A percentile compares a stretch with the other conserved stretches of the same genome.
These are phyloP conservation scores for Termitomyces sp. DNA, from an alignment of 768 basidiomycete genomes.

Conservation along the genomic window DNA sequence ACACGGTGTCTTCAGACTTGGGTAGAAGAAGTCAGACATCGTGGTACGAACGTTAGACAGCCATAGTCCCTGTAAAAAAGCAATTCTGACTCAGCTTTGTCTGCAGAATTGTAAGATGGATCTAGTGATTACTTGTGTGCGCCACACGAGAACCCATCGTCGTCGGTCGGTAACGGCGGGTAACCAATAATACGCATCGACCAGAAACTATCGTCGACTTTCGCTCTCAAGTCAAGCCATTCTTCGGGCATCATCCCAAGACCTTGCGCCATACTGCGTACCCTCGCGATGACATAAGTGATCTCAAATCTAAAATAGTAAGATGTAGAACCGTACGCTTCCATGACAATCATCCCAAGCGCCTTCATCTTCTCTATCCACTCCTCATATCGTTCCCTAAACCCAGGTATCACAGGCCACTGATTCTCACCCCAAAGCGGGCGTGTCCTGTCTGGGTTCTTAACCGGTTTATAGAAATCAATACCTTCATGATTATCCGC, in stretches of 20 bases:
- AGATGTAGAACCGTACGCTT: conserved; percentile 50
- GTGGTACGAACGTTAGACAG: conserved; percentile 66
- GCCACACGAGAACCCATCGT: conserved; percentile 86
- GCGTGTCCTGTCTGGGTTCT: conserved; percentile 63
- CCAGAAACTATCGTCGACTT: conserved; percentile 89
- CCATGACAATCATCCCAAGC: conserved; percentile 80
- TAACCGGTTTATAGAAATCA: conserved; percentile 77
- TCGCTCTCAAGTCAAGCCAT: conserved; percentile 59
- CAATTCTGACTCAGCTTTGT: background rate
- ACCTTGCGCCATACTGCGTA: conserved; percentile 72
- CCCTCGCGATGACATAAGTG: background rate
- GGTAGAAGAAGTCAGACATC: background rate
- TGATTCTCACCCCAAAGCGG: conserved; percentile 85
- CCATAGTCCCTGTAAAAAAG: conserved; percentile 73
- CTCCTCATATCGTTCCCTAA: conserved; percentile 58
- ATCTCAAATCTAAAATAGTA: background rate
- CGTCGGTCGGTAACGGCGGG: conserved; percentile 75
- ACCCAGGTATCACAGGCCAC: conserved; percentile 64
- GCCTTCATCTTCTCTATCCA: conserved; percentile 88
- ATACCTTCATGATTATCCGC: conserved; percentile 84
- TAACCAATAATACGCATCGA: conserved; percentile 87
- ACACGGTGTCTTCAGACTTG: background rate
- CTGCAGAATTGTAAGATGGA: background rate
- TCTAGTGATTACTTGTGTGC: conserved; percentile 66
- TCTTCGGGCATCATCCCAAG: conserved; percentile 70